phyloP scores from a whole-genome alignment of 2,329 filamentous ascomycete genomes.

The Exophiala xenobiotica region DNA sequence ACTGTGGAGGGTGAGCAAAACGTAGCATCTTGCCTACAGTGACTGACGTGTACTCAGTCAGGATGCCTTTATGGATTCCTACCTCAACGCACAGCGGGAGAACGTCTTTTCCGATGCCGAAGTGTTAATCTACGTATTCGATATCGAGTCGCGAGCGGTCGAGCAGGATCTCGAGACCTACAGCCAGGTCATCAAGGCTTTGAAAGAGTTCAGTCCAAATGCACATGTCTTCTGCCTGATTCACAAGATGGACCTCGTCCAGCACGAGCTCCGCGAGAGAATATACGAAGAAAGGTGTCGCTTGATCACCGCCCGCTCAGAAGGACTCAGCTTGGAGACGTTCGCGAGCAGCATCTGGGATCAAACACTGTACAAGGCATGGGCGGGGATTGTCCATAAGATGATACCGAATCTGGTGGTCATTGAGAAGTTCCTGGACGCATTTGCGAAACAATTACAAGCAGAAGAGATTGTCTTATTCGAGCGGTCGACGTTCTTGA shows the following conservation, averaged over 20 bases:
- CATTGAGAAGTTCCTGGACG: slow-evolving; percentile 81
- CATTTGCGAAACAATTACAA: slow-evolving; percentile 80
- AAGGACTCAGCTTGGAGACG: slow-evolving; percentile 72
- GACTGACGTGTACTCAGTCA: slow-evolving; percentile 58
- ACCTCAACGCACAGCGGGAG: slow-evolving; percentile 88
- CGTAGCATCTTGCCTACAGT: no score
- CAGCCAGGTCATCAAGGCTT: slow-evolving; percentile 80
- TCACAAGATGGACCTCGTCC: slow-evolving; percentile 98
- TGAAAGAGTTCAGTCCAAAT: slow-evolving; percentile 76
- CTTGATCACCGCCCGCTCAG: slow-evolving; percentile 73
- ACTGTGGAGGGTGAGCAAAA: slow-evolving; percentile 96
- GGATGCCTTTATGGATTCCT: slow-evolving; percentile 98
- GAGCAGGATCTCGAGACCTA: slow-evolving; percentile 92
- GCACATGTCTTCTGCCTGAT: slow-evolving; percentile 92
- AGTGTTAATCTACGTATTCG: slow-evolving; percentile 98
- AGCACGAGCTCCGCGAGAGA: slow-evolving; percentile 71
- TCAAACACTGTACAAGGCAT: slow-evolving; percentile 95
- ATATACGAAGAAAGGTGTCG: slow-evolving; percentile 82
- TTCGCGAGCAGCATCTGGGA: slow-evolving; percentile 99
- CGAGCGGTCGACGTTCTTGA: slow-evolving; percentile 92
- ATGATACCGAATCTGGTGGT: slow-evolving; percentile 89
- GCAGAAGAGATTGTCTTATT: slow-evolving; percentile 94
- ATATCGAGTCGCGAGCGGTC: slow-evolving; percentile 94
- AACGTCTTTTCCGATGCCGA: slow-evolving; percentile 87
- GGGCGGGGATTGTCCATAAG: slow-evolving; percentile 97